These are phyloP conservation scores for Pilasporangium apinafurcum DNA, from an alignment of 352 stramenopile species.

Conservation along the genomic window DNA sequence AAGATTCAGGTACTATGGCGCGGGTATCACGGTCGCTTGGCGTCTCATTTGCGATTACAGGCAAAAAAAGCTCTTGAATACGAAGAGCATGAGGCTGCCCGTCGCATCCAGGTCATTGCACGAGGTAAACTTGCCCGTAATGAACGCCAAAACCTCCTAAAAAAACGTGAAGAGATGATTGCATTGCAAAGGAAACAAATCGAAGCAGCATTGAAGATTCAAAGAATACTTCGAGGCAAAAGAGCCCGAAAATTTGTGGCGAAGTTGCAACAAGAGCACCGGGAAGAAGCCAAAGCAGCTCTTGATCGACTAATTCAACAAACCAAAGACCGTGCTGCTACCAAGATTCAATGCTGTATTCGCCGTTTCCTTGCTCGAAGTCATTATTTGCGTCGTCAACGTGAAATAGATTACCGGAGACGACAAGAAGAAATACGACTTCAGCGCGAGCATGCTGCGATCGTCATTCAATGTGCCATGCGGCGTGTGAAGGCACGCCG, in stretches of 20 bases:
- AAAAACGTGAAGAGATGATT: constrained; percentile 13
- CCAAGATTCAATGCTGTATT: constrained; percentile 64
- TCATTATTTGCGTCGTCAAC: constrained; percentile 19
- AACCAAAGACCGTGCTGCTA: constrained; percentile 48
- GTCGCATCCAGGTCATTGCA: constrained; percentile 49
- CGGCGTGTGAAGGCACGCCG: constrained; percentile 32
- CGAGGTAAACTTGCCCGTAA: constrained; percentile 42
- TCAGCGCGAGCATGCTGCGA: constrained; percentile 33
- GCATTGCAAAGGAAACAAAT: constrained; percentile 24
- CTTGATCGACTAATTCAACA: constrained; percentile 52
- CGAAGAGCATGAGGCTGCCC: constrained; percentile 50
- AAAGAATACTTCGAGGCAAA: constrained; percentile 56
- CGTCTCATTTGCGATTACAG: constrained; percentile 46
- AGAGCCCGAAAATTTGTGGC: constrained; percentile 28
- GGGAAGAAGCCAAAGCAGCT: constrained; percentile 35
- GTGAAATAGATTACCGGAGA: constrained; percentile 20
- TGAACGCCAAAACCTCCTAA: constrained; percentile 18
- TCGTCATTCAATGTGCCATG: constrained; percentile 66
- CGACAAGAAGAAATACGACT: constrained; percentile 17
- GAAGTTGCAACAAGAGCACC: constrained; percentile 27
- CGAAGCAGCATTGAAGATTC: constrained; percentile 46
- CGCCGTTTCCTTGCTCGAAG: constrained; percentile 45
- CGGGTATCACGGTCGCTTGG: constrained; percentile 61
- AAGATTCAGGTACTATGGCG: constrained; percentile 76
- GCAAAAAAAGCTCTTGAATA: constrained; percentile 36